phyloP scores from a whole-genome alignment of 345 rosid species.

The Euphorbia tirucalli region DNA sequence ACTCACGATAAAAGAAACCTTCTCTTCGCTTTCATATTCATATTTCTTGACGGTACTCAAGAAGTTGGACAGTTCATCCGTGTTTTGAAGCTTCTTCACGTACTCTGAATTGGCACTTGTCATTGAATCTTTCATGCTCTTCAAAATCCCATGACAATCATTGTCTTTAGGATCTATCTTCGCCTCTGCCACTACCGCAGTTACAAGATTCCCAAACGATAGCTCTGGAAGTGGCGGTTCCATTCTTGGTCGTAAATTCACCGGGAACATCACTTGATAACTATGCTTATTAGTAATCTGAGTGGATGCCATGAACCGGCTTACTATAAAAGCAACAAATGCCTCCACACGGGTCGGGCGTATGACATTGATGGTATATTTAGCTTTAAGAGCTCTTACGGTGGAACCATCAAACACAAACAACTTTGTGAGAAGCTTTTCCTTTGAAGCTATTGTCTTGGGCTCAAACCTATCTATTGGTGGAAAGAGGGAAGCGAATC shows the following conservation, averaged over 20 bases:
- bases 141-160: neutral
- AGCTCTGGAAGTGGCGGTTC: neutral
- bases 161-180: too few species aligned
- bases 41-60: neutral
- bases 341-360: conserved; percentile 28
- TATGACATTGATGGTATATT: conserved; percentile 8
- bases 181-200: too few species aligned
- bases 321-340: conserved; percentile 11
- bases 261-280: neutral
- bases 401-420: conserved; percentile 37
- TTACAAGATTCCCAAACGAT: too few species aligned
- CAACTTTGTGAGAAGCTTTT: conserved; percentile 33
- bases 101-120: neutral
- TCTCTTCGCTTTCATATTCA: too few species aligned
- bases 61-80: neutral
- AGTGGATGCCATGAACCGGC: conserved; percentile 17
- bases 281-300: neutral
- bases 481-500: conserved; percentile 42
- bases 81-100: neutral
- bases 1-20: too few species aligned
- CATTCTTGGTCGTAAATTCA: neutral
- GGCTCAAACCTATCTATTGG: conserved; percentile 28
- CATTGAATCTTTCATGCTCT: neutral
- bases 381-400: conserved; percentile 30
- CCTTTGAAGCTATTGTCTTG: conserved; percentile 27